Evolutionary conservation across 2,329 filamentous ascomycete genomes (phyloP).

Genomic region (Trichoderma brevicompactum): DNA sequence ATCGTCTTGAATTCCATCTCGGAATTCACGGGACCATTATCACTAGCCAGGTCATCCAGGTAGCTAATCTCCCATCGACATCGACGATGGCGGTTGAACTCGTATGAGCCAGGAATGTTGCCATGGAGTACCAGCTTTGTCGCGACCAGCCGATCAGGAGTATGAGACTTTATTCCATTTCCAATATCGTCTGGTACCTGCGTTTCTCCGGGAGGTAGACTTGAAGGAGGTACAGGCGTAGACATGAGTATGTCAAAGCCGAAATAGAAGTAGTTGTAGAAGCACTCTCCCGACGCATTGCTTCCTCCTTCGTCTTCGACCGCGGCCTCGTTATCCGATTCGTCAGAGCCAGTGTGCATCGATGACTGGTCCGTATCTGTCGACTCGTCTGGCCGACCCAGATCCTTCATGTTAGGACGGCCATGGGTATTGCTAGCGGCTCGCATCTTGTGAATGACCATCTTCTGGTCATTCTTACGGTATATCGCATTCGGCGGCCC

Average conservation of each 20-base stretch:
- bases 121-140: conserved; percentile 93
- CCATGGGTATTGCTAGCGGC: conserved; percentile 56
- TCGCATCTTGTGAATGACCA: conserved; percentile 78
- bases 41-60: conserved; percentile 49
- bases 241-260: conserved; percentile 95
- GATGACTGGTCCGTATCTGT: conserved; percentile 79
- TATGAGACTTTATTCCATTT: conserved; percentile 47
- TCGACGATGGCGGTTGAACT: conserved; percentile 91
- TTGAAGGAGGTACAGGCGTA: conserved; percentile 67
- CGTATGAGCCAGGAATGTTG: conserved; percentile 93
- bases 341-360: conserved; percentile 71
- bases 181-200: conserved; percentile 34
- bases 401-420: conserved; percentile 50
- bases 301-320: conserved; percentile 60
- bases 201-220: conserved; percentile 54
- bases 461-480: conserved; percentile 83
- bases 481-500: conserved; percentile 95
- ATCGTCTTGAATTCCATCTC: conserved; percentile 80
- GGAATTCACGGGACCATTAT: conserved; percentile 62
- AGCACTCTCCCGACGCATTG: conserved; percentile 72
- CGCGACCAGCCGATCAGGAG: conserved; percentile 72
- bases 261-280: conserved; percentile 97
- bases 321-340: conserved; percentile 62
- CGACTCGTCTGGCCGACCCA: conserved; percentile 58
- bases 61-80: conserved; percentile 82